phyloP scores from a whole-genome alignment of 2,329 filamentous ascomycete species.

The Fusarium metavorans region DNA sequence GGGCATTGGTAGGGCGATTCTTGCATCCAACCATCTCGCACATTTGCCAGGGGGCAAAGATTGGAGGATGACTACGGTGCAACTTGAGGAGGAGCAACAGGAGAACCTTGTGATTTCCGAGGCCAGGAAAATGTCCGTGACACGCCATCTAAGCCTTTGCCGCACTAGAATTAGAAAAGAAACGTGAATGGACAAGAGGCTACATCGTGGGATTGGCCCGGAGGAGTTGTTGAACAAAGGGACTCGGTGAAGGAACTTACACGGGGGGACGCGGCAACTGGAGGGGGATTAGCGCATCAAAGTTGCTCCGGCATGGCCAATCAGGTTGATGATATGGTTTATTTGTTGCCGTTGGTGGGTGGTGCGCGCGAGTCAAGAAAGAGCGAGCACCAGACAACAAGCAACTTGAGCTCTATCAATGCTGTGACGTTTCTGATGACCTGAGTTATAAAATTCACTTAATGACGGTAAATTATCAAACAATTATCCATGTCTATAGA shows the following conservation, averaged over 20 bases:
- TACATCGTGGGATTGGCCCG: conserved; percentile 27
- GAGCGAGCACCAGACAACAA: neutral
- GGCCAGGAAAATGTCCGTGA: conserved; percentile 8
- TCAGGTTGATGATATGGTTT: neutral
- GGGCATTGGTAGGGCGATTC: conserved; percentile 24
- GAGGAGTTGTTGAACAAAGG: conserved; percentile 28
- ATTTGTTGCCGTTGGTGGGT: neutral
- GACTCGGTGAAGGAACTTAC: conserved; percentile 38
- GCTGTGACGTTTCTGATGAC: too few relatives aligned
- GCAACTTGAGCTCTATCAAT: neutral
- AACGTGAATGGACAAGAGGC: conserved; percentile 19
- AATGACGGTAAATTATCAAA: too few relatives aligned
- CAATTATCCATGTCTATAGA: too few relatives aligned
- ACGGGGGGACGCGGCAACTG: conserved; percentile 4
- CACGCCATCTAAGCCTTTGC: conserved; percentile 17
- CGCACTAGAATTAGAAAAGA: neutral
- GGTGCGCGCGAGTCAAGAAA: neutral
- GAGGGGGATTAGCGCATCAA: conserved; percentile 22
- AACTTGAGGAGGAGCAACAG: conserved; percentile 16
- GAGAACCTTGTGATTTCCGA: conserved; percentile 27
- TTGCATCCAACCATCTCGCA: conserved; percentile 30
- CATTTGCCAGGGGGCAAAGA: conserved; percentile 25
- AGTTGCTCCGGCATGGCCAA: conserved; percentile 31
- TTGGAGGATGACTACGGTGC: conserved; percentile 24
- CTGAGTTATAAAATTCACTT: too few relatives aligned